Evolutionary conservation across 2,329 filamentous ascomycete species (phyloP).

Genomic region (Aspergillus ruber): DNA sequence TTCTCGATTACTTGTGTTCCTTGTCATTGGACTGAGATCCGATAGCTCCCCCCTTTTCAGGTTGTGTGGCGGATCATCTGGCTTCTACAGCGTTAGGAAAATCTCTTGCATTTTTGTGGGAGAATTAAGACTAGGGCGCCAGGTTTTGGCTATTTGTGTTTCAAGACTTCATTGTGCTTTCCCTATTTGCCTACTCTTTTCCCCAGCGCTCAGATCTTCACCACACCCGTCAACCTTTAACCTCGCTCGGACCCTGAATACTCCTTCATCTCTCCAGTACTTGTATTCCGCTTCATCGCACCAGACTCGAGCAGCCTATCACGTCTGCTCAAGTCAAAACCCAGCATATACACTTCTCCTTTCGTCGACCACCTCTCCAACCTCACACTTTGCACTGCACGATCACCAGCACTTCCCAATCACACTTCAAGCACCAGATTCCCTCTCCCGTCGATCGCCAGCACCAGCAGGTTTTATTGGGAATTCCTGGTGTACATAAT

Average conservation of each 20-base stretch:
- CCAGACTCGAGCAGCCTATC: slow-evolving; percentile 17
- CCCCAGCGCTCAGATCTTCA: slow-evolving; percentile 6
- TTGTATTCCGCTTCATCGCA: slow-evolving; percentile 15
- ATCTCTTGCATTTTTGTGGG: slow-evolving; percentile 4
- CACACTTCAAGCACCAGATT: slow-evolving; percentile 32
- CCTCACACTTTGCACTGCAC: slow-evolving; percentile 30
- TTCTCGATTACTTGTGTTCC: neutral
- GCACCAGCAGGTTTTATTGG: slow-evolving; percentile 92
- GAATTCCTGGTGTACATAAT: slow-evolving; percentile 82
- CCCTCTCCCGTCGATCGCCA: slow-evolving; percentile 37
- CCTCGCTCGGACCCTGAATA: slow-evolving; percentile 17
- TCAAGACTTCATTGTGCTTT: slow-evolving; percentile 13
- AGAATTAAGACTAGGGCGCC: slow-evolving; percentile 10
- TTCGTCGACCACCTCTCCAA: slow-evolving; percentile 29
- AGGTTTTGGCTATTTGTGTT: slow-evolving; percentile 6
- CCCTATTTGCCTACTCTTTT: slow-evolving; percentile 11
- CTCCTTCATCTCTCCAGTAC: slow-evolving; percentile 16
- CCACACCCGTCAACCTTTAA: slow-evolving; percentile 13
- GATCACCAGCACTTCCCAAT: slow-evolving; percentile 21
- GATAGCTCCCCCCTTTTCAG: neutral
- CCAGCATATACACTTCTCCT: slow-evolving; percentile 21
- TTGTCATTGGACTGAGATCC: neutral
- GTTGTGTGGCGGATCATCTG: slow-evolving; percentile 1
- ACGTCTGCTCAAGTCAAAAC: slow-evolving; percentile 10
- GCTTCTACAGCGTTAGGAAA: neutral